Percentiles rank a stretch among this genome's conserved stretches.
Evolutionary conservation across 2,329 filamentous ascomycete genomes (phyloP).

Genomic region (Cryphonectria radicalis): DNA sequence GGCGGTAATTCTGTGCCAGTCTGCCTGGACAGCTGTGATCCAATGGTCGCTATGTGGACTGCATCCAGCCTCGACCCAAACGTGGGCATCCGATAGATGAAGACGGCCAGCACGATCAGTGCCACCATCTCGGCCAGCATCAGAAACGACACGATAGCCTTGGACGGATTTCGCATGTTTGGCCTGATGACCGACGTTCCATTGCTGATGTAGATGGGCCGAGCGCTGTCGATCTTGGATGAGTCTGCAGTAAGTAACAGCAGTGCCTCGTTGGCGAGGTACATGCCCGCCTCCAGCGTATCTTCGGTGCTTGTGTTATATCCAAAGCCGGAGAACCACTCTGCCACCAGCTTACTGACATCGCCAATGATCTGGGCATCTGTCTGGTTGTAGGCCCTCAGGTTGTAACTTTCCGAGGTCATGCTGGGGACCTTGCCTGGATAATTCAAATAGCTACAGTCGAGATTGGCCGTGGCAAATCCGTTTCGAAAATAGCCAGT

Average conservation of each 20-base stretch:
- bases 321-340: conserved; percentile 18
- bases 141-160: conserved; percentile 13
- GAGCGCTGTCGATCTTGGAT: conserved; percentile 10
- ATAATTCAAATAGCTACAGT: conserved; percentile 16
- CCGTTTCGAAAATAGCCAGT: conserved; percentile 15
- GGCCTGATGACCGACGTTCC: conserved; percentile 7
- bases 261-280: conserved; percentile 17
- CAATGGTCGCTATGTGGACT: conserved; percentile 12
- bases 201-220: conserved; percentile 15
- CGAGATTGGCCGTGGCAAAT: conserved; percentile 11
- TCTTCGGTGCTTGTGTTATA: conserved; percentile 18
- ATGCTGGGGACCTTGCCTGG: conserved; percentile 6
- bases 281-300: conserved; percentile 16
- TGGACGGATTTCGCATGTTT: conserved; percentile 4
- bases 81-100: conserved; percentile 18
- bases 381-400: neutral
- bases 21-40: conserved; percentile 8
- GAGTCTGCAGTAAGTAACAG: conserved; percentile 13
- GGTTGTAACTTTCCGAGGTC: neutral
- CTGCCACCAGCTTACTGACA: conserved; percentile 13
- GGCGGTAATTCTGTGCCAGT: conserved; percentile 8
- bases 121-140: neutral
- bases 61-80: conserved; percentile 16
- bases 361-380: conserved; percentile 1
- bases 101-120: conserved; percentile 4